Base-by-base conservation (phyloP, 2,329 filamentous ascomycete species). In the Fusarium irregulare region DNA sequence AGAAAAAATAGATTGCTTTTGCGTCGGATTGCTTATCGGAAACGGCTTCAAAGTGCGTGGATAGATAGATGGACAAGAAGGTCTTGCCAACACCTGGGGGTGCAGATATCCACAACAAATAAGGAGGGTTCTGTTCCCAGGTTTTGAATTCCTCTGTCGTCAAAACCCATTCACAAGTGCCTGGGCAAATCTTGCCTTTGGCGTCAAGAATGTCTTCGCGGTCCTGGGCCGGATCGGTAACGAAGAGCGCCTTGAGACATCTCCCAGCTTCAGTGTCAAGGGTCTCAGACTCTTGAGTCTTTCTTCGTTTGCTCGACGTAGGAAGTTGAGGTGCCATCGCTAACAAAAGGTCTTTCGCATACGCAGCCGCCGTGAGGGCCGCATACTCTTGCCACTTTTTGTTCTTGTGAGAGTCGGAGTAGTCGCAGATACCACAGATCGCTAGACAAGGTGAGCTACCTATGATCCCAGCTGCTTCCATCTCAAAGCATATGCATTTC, bases 361-460 rank as follows among this genome's bases (percentile, higher is more conserved):
- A 21, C 5, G 21, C 47, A 0, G 34, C 18, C 0, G 37, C 47
- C 0, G 13, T 7, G 1, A 41, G 2, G 4, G 56, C 47, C 0
- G 48, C 56, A 2, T 44, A 55, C 0, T 54, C 27, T 18, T 51
- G 45, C 42, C 55, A 20, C 13, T 25, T 1, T 4, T 32, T 20
- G 3, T 30, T 18, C 0, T 32, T 23, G 28, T 49, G 5, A n/a
- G 21, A 12, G 11, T 51, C 44, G 6, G 47, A 9, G 59, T 82
- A 83, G 54, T 82, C 78, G n/a, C 77, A 83, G 0, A 83, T 79
- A 0, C 80, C 80, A n/a, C 79, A 75, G 6, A 83, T 77, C 0
- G 78, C 70, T 2, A 83, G 60, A 18, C 75, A 82, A 1, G 77
- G 77, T 2, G 79, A 73, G 2, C 66, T 1, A 4, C 4, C 5